Base-by-base conservation (phyloP, 495 filamentous ascomycete species). In the Podospora appendiculata region DNA sequence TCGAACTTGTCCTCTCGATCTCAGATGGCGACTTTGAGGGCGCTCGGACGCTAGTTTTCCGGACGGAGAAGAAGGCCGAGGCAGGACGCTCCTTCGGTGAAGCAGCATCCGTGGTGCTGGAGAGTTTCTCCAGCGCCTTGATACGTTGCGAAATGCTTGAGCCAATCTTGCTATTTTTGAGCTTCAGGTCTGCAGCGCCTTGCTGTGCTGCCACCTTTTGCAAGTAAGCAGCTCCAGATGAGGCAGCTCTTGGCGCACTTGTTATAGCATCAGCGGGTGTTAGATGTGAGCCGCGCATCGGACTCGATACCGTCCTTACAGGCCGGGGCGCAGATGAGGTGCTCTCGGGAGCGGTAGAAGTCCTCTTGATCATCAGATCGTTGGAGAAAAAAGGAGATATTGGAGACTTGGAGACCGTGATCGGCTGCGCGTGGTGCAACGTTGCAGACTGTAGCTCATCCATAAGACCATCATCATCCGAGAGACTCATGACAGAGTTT, bases 81-180 rank as follows among this genome's bases (percentile, higher is more conserved):
- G 72, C 62, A 12, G 74, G 68, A 1, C 68, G 53, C 17, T 63
- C 63, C 46, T 62, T 62, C 8, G 55, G 55, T 12, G 59, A 40
- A 10, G 59, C 41, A n/a, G 59, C 59, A 13, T 62, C 65, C 3
- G 56, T 32, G 41, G 36, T 70, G 41, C 68, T 75, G 1, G 83
- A 84, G n/a, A 89, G 72, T 54, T 84, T 85, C 61, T 91, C 86
- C 42, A 96, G 74, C 12, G 89, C 88, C 61, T 93, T 89, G 61
- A 96, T 95, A 48, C 90, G 84, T 64, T 88, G 86, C 8, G 89
- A 91, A 58, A 96, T 95, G 39, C 88, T 89, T 25, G 86, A 87
- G 2, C 89, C 91, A 16, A 95, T 79, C 61, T 89, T 92, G 65
- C 82, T 77, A 64, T 86, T 89, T 71, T 87, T 90, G 1, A 83